Base-by-base conservation (phyloP, 2,329 filamentous ascomycete genomes). In the Truncatella angustata region DNA sequence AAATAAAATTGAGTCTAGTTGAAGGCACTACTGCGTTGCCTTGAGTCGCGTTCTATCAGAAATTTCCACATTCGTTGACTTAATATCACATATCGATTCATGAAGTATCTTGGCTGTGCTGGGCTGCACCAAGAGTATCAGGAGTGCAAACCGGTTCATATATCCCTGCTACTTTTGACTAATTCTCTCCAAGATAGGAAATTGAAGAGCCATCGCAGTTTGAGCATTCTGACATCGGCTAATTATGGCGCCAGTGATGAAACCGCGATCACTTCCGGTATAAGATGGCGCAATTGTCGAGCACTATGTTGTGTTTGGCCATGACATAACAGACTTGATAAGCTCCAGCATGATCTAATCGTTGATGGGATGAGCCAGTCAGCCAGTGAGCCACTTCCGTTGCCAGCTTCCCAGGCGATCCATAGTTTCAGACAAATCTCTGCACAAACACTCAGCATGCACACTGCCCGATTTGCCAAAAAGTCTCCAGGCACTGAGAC, bases 391-490 rank as follows among this genome's bases (percentile, higher is more conserved):
- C 12, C 5, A n/a, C 24, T 21, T 21, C 21, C 24, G 14, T 21
- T 21, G n/a, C 11, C 18, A 20, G 37, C 24, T 40, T 40, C 37
- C 21, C 18, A 40, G 18, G 11, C 18, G 24, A 18, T 12, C n/a
- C 12, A 18, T 40, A 21, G 24, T 18, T 21, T 40, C 37, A 40
- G 18, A 21, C n/a, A 40, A 40, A 10, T 21, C 37, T 21, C 37
- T 5, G 24, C 16, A 36, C 18, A 21, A 11, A n/a, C 18, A 21
- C 18, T 40, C 37, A 18, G 24, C 24, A 44, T 16, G 40, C 21
- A 44, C 16, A 21, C 40, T 24, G 40, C 40, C 40, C 40, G 40
- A 44, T 44, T 44, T n/a, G 43, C 18, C 18, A 46, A 28, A 28
- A 20, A 16, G n/a, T 35, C 20, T 35, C 28, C n/a, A 16, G 24